Conservation (phyloP, 345 rosid genomes). For the Melaleuca alternifolia region DNA sequence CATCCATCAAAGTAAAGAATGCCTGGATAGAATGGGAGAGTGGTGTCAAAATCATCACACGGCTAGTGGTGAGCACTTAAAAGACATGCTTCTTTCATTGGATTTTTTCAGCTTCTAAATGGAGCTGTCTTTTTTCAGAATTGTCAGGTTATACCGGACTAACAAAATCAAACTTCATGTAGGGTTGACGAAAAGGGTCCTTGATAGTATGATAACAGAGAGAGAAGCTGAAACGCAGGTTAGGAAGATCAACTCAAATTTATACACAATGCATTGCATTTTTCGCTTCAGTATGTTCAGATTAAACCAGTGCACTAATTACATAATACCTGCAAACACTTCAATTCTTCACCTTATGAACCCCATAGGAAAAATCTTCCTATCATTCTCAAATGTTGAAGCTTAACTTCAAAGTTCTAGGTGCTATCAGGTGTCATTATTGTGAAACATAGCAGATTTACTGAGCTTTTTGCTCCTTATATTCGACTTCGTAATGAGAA, state of each 20-base stretch:
- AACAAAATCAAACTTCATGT: slow-evolving; percentile 6
- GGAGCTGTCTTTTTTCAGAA: not conserved
- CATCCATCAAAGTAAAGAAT: slow-evolving; percentile 68
- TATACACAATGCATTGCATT: not conserved
- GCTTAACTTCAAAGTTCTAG: not conserved
- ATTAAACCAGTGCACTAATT: not conserved
- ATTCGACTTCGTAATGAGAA: not conserved
- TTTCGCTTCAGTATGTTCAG: not conserved
- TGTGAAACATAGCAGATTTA: not conserved
- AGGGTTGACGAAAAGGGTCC: slow-evolving; percentile 85
- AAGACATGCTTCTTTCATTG: not conserved
- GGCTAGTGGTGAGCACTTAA: slow-evolving; percentile 58
- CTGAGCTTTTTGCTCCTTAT: not conserved
- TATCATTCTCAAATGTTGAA: not conserved
- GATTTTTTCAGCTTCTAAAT: not conserved
- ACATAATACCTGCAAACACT: not conserved
- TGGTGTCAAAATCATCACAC: slow-evolving; percentile 90
- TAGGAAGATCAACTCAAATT: not conserved
- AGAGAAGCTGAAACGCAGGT: slow-evolving; percentile 86
- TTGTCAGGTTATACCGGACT: not conserved
- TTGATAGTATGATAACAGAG: slow-evolving; percentile 56
- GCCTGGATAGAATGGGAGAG: slow-evolving; percentile 73
- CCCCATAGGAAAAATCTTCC: not conserved
- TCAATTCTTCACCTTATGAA: not conserved
- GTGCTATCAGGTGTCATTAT: not conserved